A percentile compares a stretch with the other conserved stretches of the same genome.
Evolutionary conservation across 75 land plant genomes (phyloP).

Genomic region (Pinus tabuliformis): DNA sequence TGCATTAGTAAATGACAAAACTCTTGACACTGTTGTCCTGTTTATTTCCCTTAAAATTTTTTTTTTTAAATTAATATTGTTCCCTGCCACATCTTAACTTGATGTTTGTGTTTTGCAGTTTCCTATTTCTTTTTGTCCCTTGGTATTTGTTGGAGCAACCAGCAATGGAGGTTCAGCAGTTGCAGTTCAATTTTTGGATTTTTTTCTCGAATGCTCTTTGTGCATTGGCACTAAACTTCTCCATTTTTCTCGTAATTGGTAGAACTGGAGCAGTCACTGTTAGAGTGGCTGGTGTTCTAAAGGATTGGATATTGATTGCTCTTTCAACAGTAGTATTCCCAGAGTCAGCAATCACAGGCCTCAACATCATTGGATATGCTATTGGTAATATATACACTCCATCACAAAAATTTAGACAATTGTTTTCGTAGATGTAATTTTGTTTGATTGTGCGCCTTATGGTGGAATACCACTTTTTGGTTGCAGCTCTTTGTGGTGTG

Average conservation of each 20-base stretch:
- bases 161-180: constrained; percentile 58
- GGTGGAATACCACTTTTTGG: background rate
- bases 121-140: constrained; percentile 73
- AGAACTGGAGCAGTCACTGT: constrained; percentile 90
- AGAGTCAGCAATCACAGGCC: constrained; percentile 81
- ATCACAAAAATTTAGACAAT: background rate
- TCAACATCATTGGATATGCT: constrained; percentile 87
- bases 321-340: constrained; percentile 90
- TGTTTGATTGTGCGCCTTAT: background rate
- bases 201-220: constrained; percentile 86
- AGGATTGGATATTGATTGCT: constrained; percentile 91
- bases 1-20: background rate
- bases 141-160: constrained; percentile 87
- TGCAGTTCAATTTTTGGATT: constrained; percentile 86
- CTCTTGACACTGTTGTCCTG: background rate
- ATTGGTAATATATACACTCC: constrained; percentile 54
- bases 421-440: background rate
- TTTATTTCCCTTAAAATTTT: background rate
- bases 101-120: constrained; percentile 42
- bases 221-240: constrained; percentile 84
- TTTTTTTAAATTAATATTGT: background rate
- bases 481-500: constrained; percentile 86
- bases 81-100: background rate
- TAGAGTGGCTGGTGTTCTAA: constrained; percentile 87
- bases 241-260: constrained; percentile 80